Evolutionary conservation across 768 basidiomycete species (phyloP), one percentile per base, ranked within the genome.

Genomic region (Kwoniella sp.): DNA sequence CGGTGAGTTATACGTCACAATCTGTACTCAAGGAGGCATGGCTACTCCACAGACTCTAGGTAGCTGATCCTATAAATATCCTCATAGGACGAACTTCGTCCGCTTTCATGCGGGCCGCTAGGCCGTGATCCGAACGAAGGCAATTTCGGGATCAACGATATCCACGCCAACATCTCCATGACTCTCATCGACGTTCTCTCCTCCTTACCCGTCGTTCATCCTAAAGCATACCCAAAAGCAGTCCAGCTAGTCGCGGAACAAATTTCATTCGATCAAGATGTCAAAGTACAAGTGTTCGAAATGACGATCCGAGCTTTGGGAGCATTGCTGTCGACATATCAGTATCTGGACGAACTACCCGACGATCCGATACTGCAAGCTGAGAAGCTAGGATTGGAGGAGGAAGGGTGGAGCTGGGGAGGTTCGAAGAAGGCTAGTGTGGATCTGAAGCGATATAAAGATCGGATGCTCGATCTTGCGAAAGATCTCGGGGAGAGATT

Each of bases 231-330:
- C 73, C 89, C 91, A 71, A 82, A 82, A n/a, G 93, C 91, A 2
- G 88, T 98, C 55, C 86, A 85, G 63, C 86, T 90, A 66, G 86
- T 92, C 58, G 88, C 95, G 55, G 80, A 86, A 57, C 87, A 86
- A 84, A 90, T 96, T 40, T 88, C 88, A 0, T 97, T 96, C 78
- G 90, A 97, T 76, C 89, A 92, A 61, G 88, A 97, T 80, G 92
- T 91, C 46, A 91, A 88, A 79, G 92, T 96, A n/a, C 95, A 99
- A 83, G 89, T 98, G 3, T 99, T 99, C 74, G 95, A 99, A 82
- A 91, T 90, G 10, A 97, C 91, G 0, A 98, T 98, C 59, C 87
- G 94, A 26, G 91, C 93, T 6, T 82, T 99, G 9, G 96, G 96
- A 2, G 92, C 92, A 3, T 84, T 99, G 37, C 69, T 82, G 29